Base-by-base conservation (phyloP, 2,329 filamentous ascomycete genomes). In the Tolypocladium album region DNA sequence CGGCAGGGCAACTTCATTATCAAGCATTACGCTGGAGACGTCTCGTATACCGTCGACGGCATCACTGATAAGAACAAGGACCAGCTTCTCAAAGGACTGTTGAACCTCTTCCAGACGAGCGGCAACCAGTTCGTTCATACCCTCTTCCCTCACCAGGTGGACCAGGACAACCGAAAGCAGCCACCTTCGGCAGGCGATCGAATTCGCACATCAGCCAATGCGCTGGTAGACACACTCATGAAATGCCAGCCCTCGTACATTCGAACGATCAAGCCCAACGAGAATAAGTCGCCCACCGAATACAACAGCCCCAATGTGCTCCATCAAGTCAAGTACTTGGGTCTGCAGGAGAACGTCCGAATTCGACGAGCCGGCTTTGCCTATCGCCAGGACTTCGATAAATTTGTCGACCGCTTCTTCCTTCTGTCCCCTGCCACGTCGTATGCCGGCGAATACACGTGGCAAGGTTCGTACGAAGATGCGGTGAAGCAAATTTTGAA, bases 21-120 rank as follows among this genome's bases (percentile, higher is more conserved):
- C 76, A 97, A 97, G 79, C 94, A 99, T 76, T 99, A 99, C 72
- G 94, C 94, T 61, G 94, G 94, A 75, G 94, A 99, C 75, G 94
- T 99, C 66, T 87, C 86, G 65, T 99, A 99, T 74, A 90, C 89
- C 1, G 88, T 97, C 3, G 90, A 96, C 60, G 94, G 94, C 61
- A 99, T 99, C 79, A 99, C 94, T 0, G 94, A 99, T 74, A 99
- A 99, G 82, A 99, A 97, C 80, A 99, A 97, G 80, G 94, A 99
- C 70, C 91, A 95, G 74, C 81, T 99, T 53, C 79, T 97, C 61
- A 99, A 99, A 78, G 94, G 96, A 67, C 79, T 99, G 50, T 82
- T 97, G 58, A 93, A 90, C 70, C 80, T 99, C 43, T 89, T 96
- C 69, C 87, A 88, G 63, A 85, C 86, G 65, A 97, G 92, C 70